Percentiles rank a stretch among this genome's conserved stretches.
These are phyloP conservation scores for Bocquillonia castaneifolia DNA, from an alignment of 441 rosid species.

Conservation along the genomic window DNA sequence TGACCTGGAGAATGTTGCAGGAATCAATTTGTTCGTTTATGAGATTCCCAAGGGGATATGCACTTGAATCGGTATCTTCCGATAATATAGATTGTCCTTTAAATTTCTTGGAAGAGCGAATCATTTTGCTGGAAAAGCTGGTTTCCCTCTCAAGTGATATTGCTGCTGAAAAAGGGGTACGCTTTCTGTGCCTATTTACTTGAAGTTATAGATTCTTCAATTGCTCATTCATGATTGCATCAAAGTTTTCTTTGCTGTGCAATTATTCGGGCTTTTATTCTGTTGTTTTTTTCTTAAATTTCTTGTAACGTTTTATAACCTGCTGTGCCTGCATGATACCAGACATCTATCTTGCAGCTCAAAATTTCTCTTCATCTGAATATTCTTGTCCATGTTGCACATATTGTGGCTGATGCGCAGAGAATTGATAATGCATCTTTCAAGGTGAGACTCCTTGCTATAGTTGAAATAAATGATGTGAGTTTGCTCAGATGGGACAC, in stretches of 20 bases:
- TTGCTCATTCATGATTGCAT: neutral
- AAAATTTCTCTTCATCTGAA: constrained; percentile 56
- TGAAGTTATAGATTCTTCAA: neutral
- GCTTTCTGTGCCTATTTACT: constrained; percentile 4
- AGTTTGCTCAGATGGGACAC: constrained; percentile 5
- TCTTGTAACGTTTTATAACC: neutral
- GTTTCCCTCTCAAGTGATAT: constrained; percentile 42
- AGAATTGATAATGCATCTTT: constrained; percentile 59
- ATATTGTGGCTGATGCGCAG: constrained; percentile 49
- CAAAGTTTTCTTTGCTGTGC: neutral
- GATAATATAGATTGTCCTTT: constrained; percentile 35
- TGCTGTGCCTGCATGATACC: constrained; percentile 15
- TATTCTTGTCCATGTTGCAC: constrained; percentile 60
- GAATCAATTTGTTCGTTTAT: constrained; percentile 65
- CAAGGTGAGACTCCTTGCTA: constrained; percentile 40
- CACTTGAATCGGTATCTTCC: constrained; percentile 32
- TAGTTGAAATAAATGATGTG: constrained; percentile 7
- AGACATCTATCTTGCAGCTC: constrained; percentile 52
- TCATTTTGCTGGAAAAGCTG: constrained; percentile 60
- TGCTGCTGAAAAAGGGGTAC: constrained; percentile 44
- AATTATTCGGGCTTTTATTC: neutral
- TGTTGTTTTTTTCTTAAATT: neutral
- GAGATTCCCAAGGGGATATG: constrained; percentile 68
- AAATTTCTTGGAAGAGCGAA: constrained; percentile 39
- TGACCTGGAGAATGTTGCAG: constrained; percentile 44